Base-by-base conservation (phyloP, 2,329 filamentous ascomycete species). In the Arthroderma uncinatum region DNA sequence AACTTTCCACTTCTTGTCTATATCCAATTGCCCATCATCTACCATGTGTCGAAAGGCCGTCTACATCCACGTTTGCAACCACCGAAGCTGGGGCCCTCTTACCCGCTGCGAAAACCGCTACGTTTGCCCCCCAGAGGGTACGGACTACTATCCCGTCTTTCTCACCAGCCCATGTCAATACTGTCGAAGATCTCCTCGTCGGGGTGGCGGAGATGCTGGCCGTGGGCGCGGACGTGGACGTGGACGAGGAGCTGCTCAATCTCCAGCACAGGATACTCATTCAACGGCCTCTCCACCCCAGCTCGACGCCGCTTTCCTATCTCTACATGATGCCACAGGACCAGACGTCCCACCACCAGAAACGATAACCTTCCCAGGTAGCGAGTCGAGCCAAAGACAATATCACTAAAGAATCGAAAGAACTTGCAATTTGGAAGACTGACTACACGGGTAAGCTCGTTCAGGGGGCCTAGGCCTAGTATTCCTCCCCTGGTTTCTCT, bases 11-110 rank as follows among this genome's bases (percentile, higher is more conserved):
- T 37, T 40, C 21, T 23, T 40, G 33, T 16, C 53, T 7, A 55
- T 40, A 40, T 16, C 42, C 30, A 16, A 40, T 21, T 16, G 9
- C 5, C 37, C n/a, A 19, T 37, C 52, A 2, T 12, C 34, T 42
- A 25, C 30, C 28, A 62, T 62, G 61, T 62, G 61, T 54, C 57
- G 57, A 44, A 62, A 62, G n/a, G 60, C 60, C 36, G 56, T 54
- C 53, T 59, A 59, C 57, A 54, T 62, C 14, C 61, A 62, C 48
- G 59, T 36, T 47, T 62, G 61, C 54, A 55, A 58, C 36, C 61
- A 62, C 54, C 53, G 34, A 48, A 61, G 60, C 50, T 62, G 58
- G 58, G 61, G 61, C 2, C 61, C 61, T 10, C 61, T 59, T 37
- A 47, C 56, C 23, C 61, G 58, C 39, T 62, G 61, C 55, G 47